Conservation (phyloP, 305 asterid species). For the Fraxinus xanthoxyloides region DNA sequence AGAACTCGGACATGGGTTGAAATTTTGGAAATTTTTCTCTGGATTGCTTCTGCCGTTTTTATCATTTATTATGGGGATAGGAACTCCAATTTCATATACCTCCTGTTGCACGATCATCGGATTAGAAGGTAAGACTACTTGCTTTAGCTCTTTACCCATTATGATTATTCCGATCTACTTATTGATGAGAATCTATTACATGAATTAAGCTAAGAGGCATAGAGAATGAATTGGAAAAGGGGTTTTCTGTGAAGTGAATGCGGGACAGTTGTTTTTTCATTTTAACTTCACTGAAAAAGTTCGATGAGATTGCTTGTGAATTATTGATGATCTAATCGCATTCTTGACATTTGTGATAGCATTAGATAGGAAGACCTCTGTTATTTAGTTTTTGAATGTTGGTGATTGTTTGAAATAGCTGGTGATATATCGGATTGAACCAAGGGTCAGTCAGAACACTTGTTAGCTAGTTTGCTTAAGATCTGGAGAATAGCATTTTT, state of each 20-base stretch:
- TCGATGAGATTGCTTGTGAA: neutral
- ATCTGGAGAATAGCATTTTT: neutral
- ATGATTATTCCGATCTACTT: neutral
- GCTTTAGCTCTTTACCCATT: neutral
- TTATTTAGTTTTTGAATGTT: neutral
- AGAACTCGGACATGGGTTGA: slow-evolving; percentile 45
- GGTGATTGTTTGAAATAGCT: neutral
- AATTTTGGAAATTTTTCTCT: slow-evolving; percentile 46
- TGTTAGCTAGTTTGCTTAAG: neutral
- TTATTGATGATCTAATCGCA: neutral
- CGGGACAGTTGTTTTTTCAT: neutral
- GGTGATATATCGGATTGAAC: neutral
- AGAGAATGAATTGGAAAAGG: neutral
- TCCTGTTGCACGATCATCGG: slow-evolving; percentile 53
- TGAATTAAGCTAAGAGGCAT: neutral
- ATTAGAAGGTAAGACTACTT: slow-evolving; percentile 41
- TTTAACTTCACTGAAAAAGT: neutral
- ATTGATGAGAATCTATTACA: neutral
- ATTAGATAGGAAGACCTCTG: neutral
- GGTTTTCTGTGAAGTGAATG: neutral
- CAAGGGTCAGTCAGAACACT: neutral
- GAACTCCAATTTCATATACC: slow-evolving; percentile 45
- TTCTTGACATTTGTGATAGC: neutral
- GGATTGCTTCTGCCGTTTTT: slow-evolving; percentile 55
- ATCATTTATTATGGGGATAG: slow-evolving; percentile 54